Evolutionary conservation across 2,329 filamentous ascomycete species (phyloP).

Genomic region (Aspergillus japonicus): DNA sequence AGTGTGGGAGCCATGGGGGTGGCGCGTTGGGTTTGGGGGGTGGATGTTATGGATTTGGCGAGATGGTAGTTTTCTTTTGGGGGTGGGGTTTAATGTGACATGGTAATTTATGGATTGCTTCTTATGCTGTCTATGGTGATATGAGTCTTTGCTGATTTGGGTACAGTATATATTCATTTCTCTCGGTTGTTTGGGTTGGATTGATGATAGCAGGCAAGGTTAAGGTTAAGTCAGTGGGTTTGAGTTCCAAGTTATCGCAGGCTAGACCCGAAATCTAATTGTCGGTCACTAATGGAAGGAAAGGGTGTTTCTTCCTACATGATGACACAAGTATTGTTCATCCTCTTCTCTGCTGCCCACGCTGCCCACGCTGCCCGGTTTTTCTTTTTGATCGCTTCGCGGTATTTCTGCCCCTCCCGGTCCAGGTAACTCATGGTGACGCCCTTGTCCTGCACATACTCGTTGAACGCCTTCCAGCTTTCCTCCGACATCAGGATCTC

Average conservation of each 20-base stretch:
- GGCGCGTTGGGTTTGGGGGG: slow-evolving; percentile 35
- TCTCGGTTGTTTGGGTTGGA: neutral
- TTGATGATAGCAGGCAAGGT: too few relatives aligned
- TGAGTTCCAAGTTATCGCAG: too few relatives aligned
- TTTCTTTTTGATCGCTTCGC: neutral
- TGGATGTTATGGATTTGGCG: slow-evolving; percentile 14
- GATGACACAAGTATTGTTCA: neutral
- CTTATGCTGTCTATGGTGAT: neutral
- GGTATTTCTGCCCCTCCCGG: slow-evolving; percentile 5
- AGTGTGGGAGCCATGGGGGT: slow-evolving; percentile 73
- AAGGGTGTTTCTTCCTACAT: neutral
- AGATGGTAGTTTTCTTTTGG: neutral
- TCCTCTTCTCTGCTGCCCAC: neutral
- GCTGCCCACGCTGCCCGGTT: neutral
- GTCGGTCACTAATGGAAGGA: too few relatives aligned
- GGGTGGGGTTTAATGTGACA: neutral
- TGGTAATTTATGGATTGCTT: neutral
- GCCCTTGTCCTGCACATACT: neutral
- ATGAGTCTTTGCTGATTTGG: neutral
- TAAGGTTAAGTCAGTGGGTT: too few relatives aligned
- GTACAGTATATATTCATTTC: neutral
- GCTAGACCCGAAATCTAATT: too few relatives aligned
- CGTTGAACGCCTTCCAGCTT: slow-evolving; percentile 17
- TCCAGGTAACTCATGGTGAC: slow-evolving; percentile 16
- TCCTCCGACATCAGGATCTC: slow-evolving; percentile 15